phyloP scores from a whole-genome alignment of 192 early-diverging fungal species.

The Coemansia biformis region DNA sequence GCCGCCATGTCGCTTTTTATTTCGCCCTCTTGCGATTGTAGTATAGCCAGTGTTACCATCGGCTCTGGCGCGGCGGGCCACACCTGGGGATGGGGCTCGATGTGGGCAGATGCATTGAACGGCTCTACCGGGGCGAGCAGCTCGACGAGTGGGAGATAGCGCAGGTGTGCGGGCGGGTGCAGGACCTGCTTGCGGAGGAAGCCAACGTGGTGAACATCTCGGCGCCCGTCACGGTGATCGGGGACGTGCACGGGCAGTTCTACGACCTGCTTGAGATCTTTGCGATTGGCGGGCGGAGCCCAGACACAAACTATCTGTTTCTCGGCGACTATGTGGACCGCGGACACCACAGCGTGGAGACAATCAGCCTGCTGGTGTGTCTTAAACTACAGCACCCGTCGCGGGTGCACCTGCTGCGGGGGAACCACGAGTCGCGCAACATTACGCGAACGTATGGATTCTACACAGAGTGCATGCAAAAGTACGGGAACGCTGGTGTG shows the following conservation, averaged over 20 bases:
- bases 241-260: conserved; percentile 90
- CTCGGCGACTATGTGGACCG: conserved; percentile 99
- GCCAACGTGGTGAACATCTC: conserved; percentile 79
- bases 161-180: conserved; percentile 75
- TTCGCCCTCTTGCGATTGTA: too few relatives aligned
- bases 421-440: conserved; percentile 91
- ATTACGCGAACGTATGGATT: conserved; percentile 95
- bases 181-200: conserved; percentile 73
- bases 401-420: conserved; percentile 82
- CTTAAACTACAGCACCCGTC: conserved; percentile 85
- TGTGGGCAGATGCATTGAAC: conserved; percentile 75
- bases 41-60: too few relatives aligned
- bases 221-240: conserved; percentile 88
- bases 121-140: conserved; percentile 67
- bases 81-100: conserved; percentile 55
- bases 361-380: conserved; percentile 81
- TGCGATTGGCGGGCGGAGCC: conserved; percentile 86
- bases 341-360: conserved; percentile 97
- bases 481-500: conserved; percentile 76
- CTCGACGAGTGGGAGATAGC: conserved; percentile 68
- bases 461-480: conserved; percentile 85
- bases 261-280: conserved; percentile 95
- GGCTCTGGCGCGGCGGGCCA: too few relatives aligned
- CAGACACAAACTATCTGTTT: conserved; percentile 93
- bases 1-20: too few relatives aligned